phyloP scores from a whole-genome alignment of 495 filamentous ascomycete genomes.

The Penicillium roqueforti region DNA sequence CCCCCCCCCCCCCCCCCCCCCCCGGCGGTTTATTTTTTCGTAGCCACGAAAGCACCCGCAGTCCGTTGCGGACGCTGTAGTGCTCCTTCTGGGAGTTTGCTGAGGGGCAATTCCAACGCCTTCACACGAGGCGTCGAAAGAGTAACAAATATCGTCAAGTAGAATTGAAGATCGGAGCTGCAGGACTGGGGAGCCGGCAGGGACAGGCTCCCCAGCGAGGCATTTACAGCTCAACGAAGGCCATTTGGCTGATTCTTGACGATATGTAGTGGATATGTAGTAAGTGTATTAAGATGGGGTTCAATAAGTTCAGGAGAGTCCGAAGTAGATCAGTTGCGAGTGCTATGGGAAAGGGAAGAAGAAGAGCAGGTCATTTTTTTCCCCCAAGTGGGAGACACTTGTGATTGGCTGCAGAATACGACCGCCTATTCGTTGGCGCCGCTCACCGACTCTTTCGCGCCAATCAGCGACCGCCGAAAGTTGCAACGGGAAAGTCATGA shows the following conservation, averaged over 20 bases:
- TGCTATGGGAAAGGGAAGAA: conserved; percentile 23
- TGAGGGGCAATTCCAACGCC: conserved; percentile 47
- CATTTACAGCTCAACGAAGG: conserved; percentile 92
- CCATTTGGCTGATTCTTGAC: conserved; percentile 80
- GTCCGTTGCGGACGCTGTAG: conserved; percentile 35
- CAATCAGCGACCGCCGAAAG: conserved; percentile 1
- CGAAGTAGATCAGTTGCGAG: not conserved
- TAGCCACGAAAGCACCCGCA: conserved; percentile 38
- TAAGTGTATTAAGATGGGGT: conserved; percentile 10
- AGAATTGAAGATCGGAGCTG: conserved; percentile 67
- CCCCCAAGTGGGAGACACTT: conserved; percentile 20
- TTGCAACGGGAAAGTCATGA: not conserved
- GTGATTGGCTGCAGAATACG: conserved; percentile 27
- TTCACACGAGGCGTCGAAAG: conserved; percentile 49
- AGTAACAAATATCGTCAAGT: conserved; percentile 73
- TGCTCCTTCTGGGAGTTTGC: conserved; percentile 41
- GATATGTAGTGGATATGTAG: conserved; percentile 51
- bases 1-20: no score
- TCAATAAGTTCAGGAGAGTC: conserved; percentile 17
- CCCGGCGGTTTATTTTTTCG: conserved; percentile 19
- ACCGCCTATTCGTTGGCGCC: conserved; percentile 28
- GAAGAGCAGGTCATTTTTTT: conserved; percentile 36
- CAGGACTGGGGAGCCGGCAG: conserved; percentile 69
- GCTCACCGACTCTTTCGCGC: conserved; percentile 40
- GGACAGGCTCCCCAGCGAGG: conserved; percentile 68